Evolutionary conservation across 2,329 filamentous ascomycete genomes (phyloP).

Genomic region (Hypoxylon sp.): DNA sequence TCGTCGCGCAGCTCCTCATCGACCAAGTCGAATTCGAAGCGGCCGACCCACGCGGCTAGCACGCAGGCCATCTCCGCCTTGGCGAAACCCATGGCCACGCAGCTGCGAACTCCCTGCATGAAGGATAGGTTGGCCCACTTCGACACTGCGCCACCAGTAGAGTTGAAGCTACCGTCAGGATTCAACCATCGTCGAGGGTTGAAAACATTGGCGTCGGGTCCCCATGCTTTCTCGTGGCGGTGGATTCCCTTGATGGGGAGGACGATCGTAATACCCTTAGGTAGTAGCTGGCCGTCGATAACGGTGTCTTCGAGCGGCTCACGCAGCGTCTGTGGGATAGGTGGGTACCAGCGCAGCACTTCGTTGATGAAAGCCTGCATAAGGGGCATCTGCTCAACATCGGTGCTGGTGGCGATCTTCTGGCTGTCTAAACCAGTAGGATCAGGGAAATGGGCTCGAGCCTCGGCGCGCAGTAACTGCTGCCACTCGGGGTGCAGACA

Average conservation of each 20-base stretch:
- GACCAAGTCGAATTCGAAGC: slow-evolving; percentile 38
- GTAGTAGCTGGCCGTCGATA: slow-evolving; percentile 69
- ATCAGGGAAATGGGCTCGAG: slow-evolving; percentile 35
- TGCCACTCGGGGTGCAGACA: slow-evolving; percentile 34
- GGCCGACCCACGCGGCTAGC: slow-evolving; percentile 54
- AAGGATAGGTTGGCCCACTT: slow-evolving; percentile 71
- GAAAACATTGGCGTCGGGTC: slow-evolving; percentile 70
- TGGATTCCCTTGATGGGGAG: slow-evolving; percentile 75
- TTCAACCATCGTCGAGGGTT: slow-evolving; percentile 69
- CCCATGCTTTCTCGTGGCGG: slow-evolving; percentile 72
- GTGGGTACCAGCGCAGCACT: slow-evolving; percentile 41
- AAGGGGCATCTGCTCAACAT: slow-evolving; percentile 35
- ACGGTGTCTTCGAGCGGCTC: slow-evolving; percentile 49
- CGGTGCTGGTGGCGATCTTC: slow-evolving; percentile 19
- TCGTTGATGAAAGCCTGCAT: slow-evolving; percentile 39
- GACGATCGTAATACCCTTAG: slow-evolving; percentile 69
- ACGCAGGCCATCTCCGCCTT: slow-evolving; percentile 76
- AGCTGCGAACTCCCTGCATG: slow-evolving; percentile 64
- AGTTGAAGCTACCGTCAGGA: slow-evolving; percentile 45
- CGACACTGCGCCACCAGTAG: slow-evolving; percentile 61
- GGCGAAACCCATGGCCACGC: slow-evolving; percentile 73
- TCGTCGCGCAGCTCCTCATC: slow-evolving; percentile 32
- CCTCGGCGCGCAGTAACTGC: slow-evolving; percentile 31
- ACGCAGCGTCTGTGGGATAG: slow-evolving; percentile 37
- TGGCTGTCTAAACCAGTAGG: slow-evolving; percentile 14